These are phyloP conservation scores for Sonneratia alba DNA, from an alignment of 345 rosid species.

Conservation along the genomic window DNA sequence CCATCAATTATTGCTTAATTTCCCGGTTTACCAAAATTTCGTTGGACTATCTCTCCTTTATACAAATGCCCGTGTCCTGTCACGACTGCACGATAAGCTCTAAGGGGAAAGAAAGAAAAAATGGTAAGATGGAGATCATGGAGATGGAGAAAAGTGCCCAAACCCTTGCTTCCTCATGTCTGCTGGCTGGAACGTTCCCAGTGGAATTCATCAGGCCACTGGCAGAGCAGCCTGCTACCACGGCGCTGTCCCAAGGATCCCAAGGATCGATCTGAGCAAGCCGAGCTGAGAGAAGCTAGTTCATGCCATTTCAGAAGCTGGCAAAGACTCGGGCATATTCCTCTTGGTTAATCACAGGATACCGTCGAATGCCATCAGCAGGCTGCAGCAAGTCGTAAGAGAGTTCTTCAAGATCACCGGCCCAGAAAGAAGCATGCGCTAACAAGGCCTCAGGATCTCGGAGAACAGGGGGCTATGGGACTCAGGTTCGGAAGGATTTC, in stretches of 20 bases:
- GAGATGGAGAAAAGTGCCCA: slow-evolving; percentile 45
- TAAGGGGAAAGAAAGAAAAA: no score
- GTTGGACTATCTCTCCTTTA: no score
- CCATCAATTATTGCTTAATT: no score
- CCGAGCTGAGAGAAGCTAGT: slow-evolving; percentile 22
- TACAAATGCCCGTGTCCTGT: no score
- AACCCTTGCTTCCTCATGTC: slow-evolving; percentile 34
- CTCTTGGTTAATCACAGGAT: slow-evolving; percentile 59
- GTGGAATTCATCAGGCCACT: slow-evolving; percentile 52
- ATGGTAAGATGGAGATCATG: no score
- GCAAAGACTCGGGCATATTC: slow-evolving; percentile 54
- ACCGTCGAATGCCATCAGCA: slow-evolving; percentile 29
- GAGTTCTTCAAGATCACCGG: slow-evolving; percentile 56
- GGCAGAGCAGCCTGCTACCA: slow-evolving; percentile 53
- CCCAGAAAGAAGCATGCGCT: slow-evolving; percentile 43
- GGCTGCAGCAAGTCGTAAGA: slow-evolving; percentile 46
- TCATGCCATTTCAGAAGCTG: slow-evolving; percentile 22
- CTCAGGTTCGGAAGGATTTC: slow-evolving; percentile 36
- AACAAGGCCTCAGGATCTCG: slow-evolving; percentile 26
- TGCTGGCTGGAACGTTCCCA: slow-evolving; percentile 33
- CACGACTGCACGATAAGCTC: no score
- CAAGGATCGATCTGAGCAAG: slow-evolving; percentile 31
- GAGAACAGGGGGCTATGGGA: slow-evolving; percentile 63
- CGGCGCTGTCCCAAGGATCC: slow-evolving; percentile 40
- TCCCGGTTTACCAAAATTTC: no score